Conservation (phyloP, 2,329 filamentous ascomycete genomes). For the Colletotrichum sp. region DNA sequence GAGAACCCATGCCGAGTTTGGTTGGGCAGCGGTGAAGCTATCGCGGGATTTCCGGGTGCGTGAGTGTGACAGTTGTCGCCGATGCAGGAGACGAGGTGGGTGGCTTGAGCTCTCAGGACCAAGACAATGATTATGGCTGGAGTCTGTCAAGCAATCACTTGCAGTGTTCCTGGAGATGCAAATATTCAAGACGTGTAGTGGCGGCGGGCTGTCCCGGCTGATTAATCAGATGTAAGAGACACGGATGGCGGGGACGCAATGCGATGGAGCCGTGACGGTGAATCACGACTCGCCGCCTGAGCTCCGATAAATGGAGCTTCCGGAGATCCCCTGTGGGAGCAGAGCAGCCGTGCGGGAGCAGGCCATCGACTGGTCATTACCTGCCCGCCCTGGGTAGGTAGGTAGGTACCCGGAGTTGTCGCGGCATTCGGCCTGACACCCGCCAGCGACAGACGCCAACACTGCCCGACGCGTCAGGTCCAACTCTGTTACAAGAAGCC, state of each 20-base stretch:
- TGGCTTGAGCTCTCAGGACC: not conserved
- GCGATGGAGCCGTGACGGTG: conserved; percentile 14
- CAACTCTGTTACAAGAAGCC: not conserved
- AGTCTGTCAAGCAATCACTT: not conserved
- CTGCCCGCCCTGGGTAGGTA: not conserved
- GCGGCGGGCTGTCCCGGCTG: conserved; percentile 6
- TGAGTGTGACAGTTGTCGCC: not conserved
- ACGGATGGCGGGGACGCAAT: not conserved
- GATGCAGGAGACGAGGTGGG: not conserved
- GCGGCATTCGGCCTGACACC: not conserved
- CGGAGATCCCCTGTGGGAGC: conserved; percentile 8
- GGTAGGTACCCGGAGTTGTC: not conserved
- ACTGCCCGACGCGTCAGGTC: not conserved
- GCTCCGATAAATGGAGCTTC: conserved; percentile 19
- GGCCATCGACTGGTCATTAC: conserved; percentile 1
- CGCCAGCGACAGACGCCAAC: not conserved
- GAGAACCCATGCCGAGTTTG: conserved; percentile 19
- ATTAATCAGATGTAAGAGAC: conserved; percentile 15
- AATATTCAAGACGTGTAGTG: not conserved
- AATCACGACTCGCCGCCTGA: conserved; percentile 14
- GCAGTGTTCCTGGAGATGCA: not conserved
- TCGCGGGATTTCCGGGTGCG: conserved; percentile 1
- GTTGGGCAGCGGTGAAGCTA: conserved; percentile 6
- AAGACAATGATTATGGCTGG: not conserved
- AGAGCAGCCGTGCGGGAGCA: not conserved